These are phyloP conservation scores for Escallonia herrerae DNA, from an alignment of 129 eudicot species.

Conservation along the genomic window DNA sequence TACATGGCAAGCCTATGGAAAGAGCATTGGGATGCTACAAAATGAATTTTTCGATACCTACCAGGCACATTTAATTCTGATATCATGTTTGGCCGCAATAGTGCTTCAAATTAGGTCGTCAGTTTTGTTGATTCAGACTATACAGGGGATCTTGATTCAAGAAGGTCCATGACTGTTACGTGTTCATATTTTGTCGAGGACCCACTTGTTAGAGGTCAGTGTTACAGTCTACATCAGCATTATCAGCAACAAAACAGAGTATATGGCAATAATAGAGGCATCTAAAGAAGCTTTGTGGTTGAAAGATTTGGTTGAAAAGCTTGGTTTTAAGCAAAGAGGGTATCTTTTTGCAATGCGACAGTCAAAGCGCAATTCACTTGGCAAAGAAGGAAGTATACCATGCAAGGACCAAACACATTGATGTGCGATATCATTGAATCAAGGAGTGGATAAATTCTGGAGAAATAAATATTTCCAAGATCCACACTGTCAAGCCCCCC, in stretches of 20 bases:
- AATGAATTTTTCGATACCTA: no score
- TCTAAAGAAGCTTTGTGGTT: slow-evolving; percentile 5
- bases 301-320: neutral
- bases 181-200: neutral
- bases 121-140: neutral
- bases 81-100: neutral
- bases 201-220: neutral
- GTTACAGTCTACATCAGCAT: neutral
- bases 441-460: neutral
- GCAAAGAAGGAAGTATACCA: neutral
- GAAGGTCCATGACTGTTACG: neutral
- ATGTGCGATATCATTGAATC: neutral
- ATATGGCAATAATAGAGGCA: neutral
- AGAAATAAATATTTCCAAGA: neutral
- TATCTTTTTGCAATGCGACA: neutral
- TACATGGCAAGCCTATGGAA: no score
- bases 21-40: no score
- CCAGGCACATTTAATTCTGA: no score
- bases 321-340: neutral
- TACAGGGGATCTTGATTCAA: neutral
- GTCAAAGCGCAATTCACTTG: neutral
- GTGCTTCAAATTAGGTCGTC: neutral
- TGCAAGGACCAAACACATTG: neutral
- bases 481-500: no score
- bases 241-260: neutral